Evolutionary conservation across 2,329 filamentous ascomycete species (phyloP).

Genomic region (Aspergillus viridinutans): DNA sequence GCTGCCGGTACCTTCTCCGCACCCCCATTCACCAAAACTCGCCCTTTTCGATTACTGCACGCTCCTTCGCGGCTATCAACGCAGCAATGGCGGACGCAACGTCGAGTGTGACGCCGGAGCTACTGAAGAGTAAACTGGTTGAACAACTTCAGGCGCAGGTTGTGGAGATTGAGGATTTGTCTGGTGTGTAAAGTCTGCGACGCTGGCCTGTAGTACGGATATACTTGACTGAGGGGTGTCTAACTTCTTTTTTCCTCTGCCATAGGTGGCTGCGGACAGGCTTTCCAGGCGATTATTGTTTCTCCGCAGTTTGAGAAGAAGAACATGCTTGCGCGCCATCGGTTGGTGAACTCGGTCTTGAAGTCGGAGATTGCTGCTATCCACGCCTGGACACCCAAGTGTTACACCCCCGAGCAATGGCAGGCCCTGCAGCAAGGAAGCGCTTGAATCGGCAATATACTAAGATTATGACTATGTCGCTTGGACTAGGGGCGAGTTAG

Average conservation of each 20-base stretch:
- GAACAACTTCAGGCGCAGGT: constrained; percentile 68
- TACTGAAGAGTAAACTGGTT: constrained; percentile 64
- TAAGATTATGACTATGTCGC: not conserved
- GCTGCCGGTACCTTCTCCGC: constrained; percentile 37
- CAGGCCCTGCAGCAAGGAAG: constrained; percentile 57
- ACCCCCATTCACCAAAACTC: constrained; percentile 21
- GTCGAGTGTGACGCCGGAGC: constrained; percentile 66
- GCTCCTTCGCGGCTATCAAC: constrained; percentile 31
- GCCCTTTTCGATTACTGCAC: constrained; percentile 32
- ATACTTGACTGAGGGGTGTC: constrained; percentile 2
- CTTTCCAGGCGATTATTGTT: constrained; percentile 66
- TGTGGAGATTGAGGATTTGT: constrained; percentile 88
- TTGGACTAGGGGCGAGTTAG: not conserved
- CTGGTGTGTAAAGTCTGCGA: constrained; percentile 55
- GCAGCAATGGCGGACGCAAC: constrained; percentile 44
- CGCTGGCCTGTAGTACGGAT: not conserved
- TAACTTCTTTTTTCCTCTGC: constrained; percentile 1
- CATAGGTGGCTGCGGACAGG: constrained; percentile 65
- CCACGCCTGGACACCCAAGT: constrained; percentile 93
- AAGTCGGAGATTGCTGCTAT: constrained; percentile 86
- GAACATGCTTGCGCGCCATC: constrained; percentile 76
- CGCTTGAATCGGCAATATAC: constrained; percentile 2
- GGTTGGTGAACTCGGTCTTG: constrained; percentile 76
- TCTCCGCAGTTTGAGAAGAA: constrained; percentile 67
- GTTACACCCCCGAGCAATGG: constrained; percentile 88